Percentiles rank a stretch among this genome's conserved stretches.
Conservation (phyloP, 2,329 filamentous ascomycete species). For the Tolypocladium ovalisporum region DNA sequence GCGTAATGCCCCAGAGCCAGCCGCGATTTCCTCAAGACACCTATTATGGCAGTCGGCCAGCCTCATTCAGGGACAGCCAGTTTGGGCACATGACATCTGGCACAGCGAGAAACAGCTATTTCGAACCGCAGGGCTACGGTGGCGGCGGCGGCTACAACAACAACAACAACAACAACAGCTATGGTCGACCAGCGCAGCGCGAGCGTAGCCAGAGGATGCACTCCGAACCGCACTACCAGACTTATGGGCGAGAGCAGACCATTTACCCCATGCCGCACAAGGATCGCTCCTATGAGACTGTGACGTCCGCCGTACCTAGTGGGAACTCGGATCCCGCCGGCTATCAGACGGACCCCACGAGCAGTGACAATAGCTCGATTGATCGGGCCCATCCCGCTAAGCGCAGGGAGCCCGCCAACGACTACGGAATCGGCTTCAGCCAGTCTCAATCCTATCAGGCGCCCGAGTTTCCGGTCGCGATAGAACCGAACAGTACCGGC, state of each 20-base stretch:
- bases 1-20: slow-evolving; percentile 41
- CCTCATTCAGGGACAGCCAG: slow-evolving; percentile 29
- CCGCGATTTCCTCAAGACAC: slow-evolving; percentile 39
- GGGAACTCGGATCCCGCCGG: slow-evolving; percentile 66
- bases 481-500: slow-evolving; percentile 9
- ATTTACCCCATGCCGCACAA: slow-evolving; percentile 49
- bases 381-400: slow-evolving; percentile 56
- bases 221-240: slow-evolving; percentile 32
- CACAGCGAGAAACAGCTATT: slow-evolving; percentile 28
- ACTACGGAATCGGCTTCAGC: slow-evolving; percentile 52
- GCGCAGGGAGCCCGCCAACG: slow-evolving; percentile 43
- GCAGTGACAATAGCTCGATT: slow-evolving; percentile 86
- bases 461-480: slow-evolving; percentile 24
- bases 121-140: slow-evolving; percentile 27
- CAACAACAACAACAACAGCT: neutral
- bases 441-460: slow-evolving; percentile 31
- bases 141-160: slow-evolving; percentile 1
- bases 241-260: slow-evolving; percentile 28
- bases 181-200: slow-evolving; percentile 3
- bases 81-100: slow-evolving; percentile 23
- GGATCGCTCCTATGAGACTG: slow-evolving; percentile 77
- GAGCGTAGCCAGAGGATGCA: slow-evolving; percentile 28
- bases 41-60: slow-evolving; percentile 36
- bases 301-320: slow-evolving; percentile 65
- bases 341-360: slow-evolving; percentile 74